Conservation (phyloP, 768 basidiomycete genomes). For the Heimioporus sp. region DNA sequence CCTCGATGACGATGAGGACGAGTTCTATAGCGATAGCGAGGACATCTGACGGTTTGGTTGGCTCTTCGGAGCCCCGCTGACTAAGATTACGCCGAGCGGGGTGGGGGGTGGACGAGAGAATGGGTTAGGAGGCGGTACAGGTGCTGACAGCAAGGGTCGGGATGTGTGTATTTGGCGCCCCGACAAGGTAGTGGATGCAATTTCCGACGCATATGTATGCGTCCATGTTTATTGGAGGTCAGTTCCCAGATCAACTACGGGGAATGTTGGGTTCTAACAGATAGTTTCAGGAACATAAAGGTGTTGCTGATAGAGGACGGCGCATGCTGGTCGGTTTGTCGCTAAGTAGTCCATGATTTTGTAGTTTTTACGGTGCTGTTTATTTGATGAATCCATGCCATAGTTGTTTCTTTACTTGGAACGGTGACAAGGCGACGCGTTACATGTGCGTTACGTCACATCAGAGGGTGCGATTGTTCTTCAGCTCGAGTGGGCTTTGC, state of each 20-base stretch:
- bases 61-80: conserved; percentile 81
- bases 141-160: conserved; percentile 1
- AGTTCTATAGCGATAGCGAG: conserved; percentile 76
- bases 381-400: conserved; percentile 26
- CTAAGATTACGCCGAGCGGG: conserved; percentile 66
- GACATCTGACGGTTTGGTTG: conserved; percentile 83
- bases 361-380: conserved; percentile 25
- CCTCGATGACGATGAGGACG: conserved; percentile 77
- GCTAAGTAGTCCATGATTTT: conserved; percentile 24
- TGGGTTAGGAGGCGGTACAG: neutral
- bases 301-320: conserved; percentile 12
- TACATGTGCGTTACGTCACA: conserved; percentile 34
- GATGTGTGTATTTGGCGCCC: conserved; percentile 8
- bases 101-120: conserved; percentile 36
- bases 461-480: conserved; percentile 5
- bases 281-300: conserved; percentile 5
- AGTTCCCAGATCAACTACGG: neutral
- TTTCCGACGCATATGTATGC: conserved; percentile 10
- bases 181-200: conserved; percentile 7
- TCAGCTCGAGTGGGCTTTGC: conserved; percentile 18
- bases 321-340: conserved; percentile 13
- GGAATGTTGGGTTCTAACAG: conserved; percentile 3
- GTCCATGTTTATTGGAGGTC: conserved; percentile 18
- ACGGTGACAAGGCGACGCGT: conserved; percentile 13
- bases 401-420: neutral